Evolutionary conservation across 805 yeast species (phyloP).

Genomic region (Saccharomycopsis sp.): DNA sequence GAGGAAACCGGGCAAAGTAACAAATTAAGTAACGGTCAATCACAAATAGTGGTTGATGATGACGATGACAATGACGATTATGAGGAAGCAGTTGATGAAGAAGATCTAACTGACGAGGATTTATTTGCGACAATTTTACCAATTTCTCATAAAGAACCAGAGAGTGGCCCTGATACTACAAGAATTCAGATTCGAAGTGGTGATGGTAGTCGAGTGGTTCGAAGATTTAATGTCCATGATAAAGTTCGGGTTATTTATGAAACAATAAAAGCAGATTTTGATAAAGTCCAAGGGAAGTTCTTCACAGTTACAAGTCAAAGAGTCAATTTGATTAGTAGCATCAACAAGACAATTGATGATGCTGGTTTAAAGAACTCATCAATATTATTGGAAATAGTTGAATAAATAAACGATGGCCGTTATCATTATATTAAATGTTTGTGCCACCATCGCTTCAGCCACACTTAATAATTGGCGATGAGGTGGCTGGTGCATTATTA

Average conservation of each 20-base stretch:
- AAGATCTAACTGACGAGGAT: conserved; percentile 33
- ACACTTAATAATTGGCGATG: no score
- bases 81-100: conserved; percentile 23
- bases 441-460: no score
- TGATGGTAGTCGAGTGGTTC: conserved; percentile 75
- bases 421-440: no score
- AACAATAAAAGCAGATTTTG: conserved; percentile 55
- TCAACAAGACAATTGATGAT: conserved; percentile 55
- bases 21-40: not conserved
- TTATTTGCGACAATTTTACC: conserved; percentile 45
- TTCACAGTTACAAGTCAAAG: conserved; percentile 57
- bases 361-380: conserved; percentile 83
- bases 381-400: conserved; percentile 50
- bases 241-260: conserved; percentile 55
- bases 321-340: conserved; percentile 44
- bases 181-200: conserved; percentile 85
- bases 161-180: conserved; percentile 48
- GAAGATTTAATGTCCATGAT: conserved; percentile 56
- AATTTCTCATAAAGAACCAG: conserved; percentile 46
- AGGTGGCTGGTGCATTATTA: no score
- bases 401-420: no score
- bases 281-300: conserved; percentile 34
- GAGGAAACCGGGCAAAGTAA: conserved; percentile 1
- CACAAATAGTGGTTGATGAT: conserved; percentile 23
- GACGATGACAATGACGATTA: conserved; percentile 19